phyloP scores from a whole-genome alignment of 345 rosid genomes.

The Firmiana major region DNA sequence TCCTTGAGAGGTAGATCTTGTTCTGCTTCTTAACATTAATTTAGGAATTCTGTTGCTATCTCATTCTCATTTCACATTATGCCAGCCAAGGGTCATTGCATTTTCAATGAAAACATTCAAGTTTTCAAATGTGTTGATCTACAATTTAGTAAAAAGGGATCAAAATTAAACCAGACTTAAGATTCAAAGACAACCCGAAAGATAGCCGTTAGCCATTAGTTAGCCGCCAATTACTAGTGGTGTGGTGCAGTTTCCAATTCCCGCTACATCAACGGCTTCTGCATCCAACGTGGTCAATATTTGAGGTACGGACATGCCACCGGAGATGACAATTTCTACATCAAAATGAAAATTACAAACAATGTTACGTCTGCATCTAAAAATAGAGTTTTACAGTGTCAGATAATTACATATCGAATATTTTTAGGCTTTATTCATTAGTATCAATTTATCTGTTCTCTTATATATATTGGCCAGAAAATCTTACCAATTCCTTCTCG shows the following conservation, averaged over 20 bases:
- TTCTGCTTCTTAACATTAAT: too few species aligned
- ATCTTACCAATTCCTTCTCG: constrained; percentile 60
- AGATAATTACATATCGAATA: too few species aligned
- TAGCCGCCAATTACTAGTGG: constrained; percentile 20
- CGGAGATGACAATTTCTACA: constrained; percentile 67
- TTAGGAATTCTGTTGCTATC: too few species aligned
- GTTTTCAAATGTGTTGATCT: neutral
- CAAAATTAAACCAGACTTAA: neutral
- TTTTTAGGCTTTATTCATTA: too few species aligned
- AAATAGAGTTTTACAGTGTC: too few species aligned
- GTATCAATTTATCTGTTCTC: neutral
- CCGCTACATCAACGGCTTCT: constrained; percentile 28
- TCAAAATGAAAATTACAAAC: constrained; percentile 3
- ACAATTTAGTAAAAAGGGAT: neutral
- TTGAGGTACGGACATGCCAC: constrained; percentile 67
- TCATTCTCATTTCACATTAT: too few species aligned
- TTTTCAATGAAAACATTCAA: neutral
- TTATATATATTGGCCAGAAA: neutral
- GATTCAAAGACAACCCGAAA: neutral
- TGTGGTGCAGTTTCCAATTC: constrained; percentile 26
- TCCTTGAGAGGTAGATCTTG: neutral
- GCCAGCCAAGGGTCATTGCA: too few species aligned
- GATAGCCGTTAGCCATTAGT: neutral
- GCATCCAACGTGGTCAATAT: constrained; percentile 41
- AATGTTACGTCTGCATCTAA: neutral